A percentile compares a stretch with the other conserved stretches of the same genome.
Evolutionary conservation across 2,329 filamentous ascomycete genomes (phyloP).

Genomic region (Penicillium brasilianum): DNA sequence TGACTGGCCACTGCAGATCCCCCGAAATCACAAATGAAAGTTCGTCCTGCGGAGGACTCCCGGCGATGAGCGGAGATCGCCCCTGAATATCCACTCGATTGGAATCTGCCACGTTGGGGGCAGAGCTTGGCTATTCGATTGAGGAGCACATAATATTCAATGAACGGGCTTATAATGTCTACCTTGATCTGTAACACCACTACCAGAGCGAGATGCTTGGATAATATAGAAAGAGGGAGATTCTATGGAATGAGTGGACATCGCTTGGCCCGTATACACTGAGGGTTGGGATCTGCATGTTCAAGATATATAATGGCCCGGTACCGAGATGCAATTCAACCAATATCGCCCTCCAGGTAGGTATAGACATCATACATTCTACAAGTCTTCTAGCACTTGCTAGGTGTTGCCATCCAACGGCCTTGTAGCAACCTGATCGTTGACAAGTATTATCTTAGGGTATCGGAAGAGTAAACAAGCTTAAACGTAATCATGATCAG

Average conservation of each 20-base stretch:
- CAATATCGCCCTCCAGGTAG: no score
- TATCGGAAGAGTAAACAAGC: background rate
- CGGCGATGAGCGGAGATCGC: background rate
- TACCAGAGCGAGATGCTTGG: no score
- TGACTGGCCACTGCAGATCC: conserved; percentile 4
- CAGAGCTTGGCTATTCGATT: background rate
- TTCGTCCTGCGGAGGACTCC: background rate
- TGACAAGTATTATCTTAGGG: background rate
- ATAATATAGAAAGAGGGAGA: no score
- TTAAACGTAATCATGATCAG: conserved; percentile 3
- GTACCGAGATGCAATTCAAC: background rate
- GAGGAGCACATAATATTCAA: no score
- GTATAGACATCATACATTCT: no score
- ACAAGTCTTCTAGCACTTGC: no score
- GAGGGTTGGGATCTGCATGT: background rate
- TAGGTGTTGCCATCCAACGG: background rate
- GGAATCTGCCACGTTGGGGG: background rate
- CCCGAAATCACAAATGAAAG: background rate
- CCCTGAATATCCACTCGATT: conserved; percentile 4
- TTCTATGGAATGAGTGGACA: no score
- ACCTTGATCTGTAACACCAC: background rate
- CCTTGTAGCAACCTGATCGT: background rate
- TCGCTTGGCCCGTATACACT: background rate
- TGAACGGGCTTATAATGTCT: background rate
- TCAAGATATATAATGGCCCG: background rate